Conservation (phyloP, 2,329 filamentous ascomycete species). For the Tolypocladium ovalisporum region DNA sequence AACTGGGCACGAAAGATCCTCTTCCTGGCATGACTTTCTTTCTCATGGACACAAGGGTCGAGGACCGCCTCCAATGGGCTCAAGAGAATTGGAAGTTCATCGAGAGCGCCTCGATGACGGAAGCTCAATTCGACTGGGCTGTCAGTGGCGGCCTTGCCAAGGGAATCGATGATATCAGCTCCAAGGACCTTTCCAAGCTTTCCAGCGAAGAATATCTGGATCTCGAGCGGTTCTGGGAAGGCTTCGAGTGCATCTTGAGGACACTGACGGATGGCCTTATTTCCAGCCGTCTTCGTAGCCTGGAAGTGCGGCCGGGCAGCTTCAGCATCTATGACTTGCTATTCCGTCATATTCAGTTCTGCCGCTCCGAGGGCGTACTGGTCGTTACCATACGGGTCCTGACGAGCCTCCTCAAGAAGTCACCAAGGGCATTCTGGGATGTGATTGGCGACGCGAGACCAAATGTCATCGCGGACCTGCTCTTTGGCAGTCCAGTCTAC, state of each 20-base stretch:
- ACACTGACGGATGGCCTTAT: constrained; percentile 65
- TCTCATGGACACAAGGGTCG: constrained; percentile 53
- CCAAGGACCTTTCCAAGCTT: constrained; percentile 26
- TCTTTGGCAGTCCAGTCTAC: constrained; percentile 63
- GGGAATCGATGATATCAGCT: constrained; percentile 52
- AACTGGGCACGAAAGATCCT: constrained; percentile 58
- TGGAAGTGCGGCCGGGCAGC: constrained; percentile 53
- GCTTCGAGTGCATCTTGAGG: constrained; percentile 61
- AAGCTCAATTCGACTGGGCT: constrained; percentile 77
- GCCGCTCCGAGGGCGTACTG: constrained; percentile 46
- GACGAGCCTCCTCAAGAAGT: constrained; percentile 60
- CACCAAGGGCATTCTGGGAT: constrained; percentile 76
- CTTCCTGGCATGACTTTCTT: constrained; percentile 79
- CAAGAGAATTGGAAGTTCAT: constrained; percentile 33
- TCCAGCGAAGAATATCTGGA: constrained; percentile 25
- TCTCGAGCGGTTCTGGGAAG: constrained; percentile 70
- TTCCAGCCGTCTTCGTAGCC: constrained; percentile 63
- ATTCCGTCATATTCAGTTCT: constrained; percentile 41
- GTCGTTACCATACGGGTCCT: constrained; percentile 61
- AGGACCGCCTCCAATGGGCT: constrained; percentile 38
- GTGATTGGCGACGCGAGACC: constrained; percentile 74
- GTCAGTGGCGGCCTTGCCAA: constrained; percentile 62
- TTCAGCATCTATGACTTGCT: constrained; percentile 57
- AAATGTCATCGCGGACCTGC: constrained; percentile 69
- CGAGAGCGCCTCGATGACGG: constrained; percentile 47